phyloP scores from a whole-genome alignment of 140 eudicot genomes.

The Senecio squalidus region DNA sequence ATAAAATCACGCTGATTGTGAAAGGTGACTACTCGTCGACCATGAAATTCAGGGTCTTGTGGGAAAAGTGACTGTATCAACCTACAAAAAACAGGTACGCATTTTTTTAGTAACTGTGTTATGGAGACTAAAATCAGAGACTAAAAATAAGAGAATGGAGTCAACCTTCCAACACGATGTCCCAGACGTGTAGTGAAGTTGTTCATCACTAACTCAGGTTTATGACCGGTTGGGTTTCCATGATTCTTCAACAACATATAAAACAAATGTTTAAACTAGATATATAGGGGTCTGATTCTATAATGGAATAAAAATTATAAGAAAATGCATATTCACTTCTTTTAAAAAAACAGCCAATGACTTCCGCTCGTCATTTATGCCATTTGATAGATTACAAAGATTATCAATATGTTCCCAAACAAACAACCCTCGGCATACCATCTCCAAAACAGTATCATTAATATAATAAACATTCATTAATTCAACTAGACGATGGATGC shows the following conservation, averaged over 20 bases:
- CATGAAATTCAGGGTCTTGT: slow-evolving; percentile 81
- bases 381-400: too few species aligned
- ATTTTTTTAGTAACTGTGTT: not conserved
- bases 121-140: not conserved
- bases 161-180: slow-evolving; percentile 88
- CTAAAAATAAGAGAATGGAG: not conserved
- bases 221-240: slow-evolving; percentile 91
- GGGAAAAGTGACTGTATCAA: slow-evolving; percentile 88
- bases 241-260: slow-evolving; percentile 60
- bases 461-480: not conserved
- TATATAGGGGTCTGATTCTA: too few species aligned
- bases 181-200: slow-evolving; percentile 93
- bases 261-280: not conserved
- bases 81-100: slow-evolving; percentile 25
- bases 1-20: slow-evolving; percentile 95
- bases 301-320: too few species aligned
- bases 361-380: too few species aligned
- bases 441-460: not conserved
- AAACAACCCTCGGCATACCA: not conserved
- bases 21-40: slow-evolving; percentile 91
- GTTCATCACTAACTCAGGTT: slow-evolving; percentile 82
- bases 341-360: too few species aligned
- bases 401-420: too few species aligned
- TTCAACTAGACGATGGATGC: not conserved
- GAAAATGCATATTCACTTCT: too few species aligned